Percentiles rank a stretch among this genome's conserved stretches.
Conservation (phyloP, 1,284 basidiomycete genomes). For the Trichosporon inkin region DNA sequence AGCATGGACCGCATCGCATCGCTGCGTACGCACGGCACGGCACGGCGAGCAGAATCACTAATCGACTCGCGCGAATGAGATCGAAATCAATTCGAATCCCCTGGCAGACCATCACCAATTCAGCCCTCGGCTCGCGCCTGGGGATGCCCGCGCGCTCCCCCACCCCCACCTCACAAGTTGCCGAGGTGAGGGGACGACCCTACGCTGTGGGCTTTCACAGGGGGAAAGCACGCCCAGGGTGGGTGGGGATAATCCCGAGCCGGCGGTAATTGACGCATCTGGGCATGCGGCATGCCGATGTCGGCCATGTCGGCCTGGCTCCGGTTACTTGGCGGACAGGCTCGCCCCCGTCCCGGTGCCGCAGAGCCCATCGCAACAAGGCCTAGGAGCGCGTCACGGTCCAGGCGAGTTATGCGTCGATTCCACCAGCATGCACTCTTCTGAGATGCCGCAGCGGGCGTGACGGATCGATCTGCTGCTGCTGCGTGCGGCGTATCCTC, state of each 20-base stretch:
- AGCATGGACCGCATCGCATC: not conserved
- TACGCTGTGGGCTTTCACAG: not conserved
- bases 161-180: not conserved
- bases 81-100: not conserved
- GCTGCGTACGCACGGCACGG: too few relatives aligned
- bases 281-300: not conserved
- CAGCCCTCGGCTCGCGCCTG: not conserved
- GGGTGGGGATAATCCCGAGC: not conserved
- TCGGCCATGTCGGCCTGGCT: not conserved
- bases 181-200: not conserved
- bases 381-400: too few relatives aligned
- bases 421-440: too few relatives aligned
- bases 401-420: too few relatives aligned
- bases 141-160: not conserved
- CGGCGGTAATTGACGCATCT: not conserved
- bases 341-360: too few relatives aligned
- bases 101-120: not conserved
- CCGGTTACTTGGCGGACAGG: too few relatives aligned
- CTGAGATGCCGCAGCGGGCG: too few relatives aligned
- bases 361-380: too few relatives aligned
- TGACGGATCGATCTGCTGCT: too few relatives aligned
- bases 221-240: not conserved
- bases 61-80: not conserved
- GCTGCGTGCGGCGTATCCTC: too few relatives aligned
- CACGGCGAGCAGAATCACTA: not conserved